A percentile compares a stretch with the other conserved stretches of the same genome.
Evolutionary conservation across 2,329 filamentous ascomycete species (phyloP).

Genomic region (Aspergillus aculeatinus): DNA sequence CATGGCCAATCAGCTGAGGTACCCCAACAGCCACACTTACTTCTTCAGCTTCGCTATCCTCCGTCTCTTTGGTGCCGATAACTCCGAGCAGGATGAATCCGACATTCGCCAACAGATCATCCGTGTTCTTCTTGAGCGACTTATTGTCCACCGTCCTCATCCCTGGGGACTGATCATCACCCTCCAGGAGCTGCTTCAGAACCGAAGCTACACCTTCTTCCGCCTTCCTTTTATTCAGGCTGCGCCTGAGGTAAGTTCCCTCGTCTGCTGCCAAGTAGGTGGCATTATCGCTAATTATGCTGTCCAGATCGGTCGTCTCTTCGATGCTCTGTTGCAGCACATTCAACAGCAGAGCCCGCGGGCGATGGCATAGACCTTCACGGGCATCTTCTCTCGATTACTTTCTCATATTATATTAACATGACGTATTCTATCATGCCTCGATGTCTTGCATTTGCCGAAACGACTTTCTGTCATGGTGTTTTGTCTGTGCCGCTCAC

Average conservation of each 20-base stretch:
- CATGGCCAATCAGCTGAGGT: slow-evolving; percentile 88
- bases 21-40: slow-evolving; percentile 83
- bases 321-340: slow-evolving; percentile 46
- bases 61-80: slow-evolving; percentile 77
- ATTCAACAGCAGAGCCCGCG: slow-evolving; percentile 51
- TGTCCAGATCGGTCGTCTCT: slow-evolving; percentile 44
- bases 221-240: slow-evolving; percentile 89
- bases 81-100: slow-evolving; percentile 67
- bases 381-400: slow-evolving; percentile 10
- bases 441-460: slow-evolving; percentile 24
- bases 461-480: slow-evolving; percentile 19
- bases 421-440: slow-evolving; percentile 23
- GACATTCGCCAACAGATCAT: slow-evolving; percentile 90
- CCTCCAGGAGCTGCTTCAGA: slow-evolving; percentile 85
- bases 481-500: slow-evolving; percentile 20
- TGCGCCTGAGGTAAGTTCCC: slow-evolving; percentile 70
- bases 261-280: neutral
- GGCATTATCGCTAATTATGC: slow-evolving; percentile 5
- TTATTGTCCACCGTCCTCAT: slow-evolving; percentile 86
- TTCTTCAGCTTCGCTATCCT: slow-evolving; percentile 88
- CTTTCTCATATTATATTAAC: slow-evolving; percentile 17
- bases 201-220: slow-evolving; percentile 87
- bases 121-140: slow-evolving; percentile 80
- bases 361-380: slow-evolving; percentile 30
- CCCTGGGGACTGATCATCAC: slow-evolving; percentile 93